Percentiles rank a stretch among this genome's conserved stretches.
These are phyloP conservation scores for Candida xiaguanensis DNA, from an alignment of 805 yeast species.

Conservation along the genomic window DNA sequence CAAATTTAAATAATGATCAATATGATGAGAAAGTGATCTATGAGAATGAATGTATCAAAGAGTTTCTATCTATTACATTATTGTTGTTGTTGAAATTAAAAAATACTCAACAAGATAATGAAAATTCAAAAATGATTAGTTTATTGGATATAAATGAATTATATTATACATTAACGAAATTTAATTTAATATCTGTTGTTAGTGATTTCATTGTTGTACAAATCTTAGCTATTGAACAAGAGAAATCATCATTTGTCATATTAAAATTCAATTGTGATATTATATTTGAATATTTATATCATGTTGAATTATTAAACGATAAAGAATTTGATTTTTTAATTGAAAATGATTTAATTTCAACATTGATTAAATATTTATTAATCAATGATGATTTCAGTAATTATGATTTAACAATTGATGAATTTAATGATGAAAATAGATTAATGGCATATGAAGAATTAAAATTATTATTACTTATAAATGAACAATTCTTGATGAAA, in stretches of 20 bases:
- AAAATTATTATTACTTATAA: slow-evolving; percentile 66
- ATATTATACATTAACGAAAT: slow-evolving; percentile 18
- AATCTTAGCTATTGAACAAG: slow-evolving; percentile 14
- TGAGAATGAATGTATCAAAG: slow-evolving; percentile 25
- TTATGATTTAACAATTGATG: slow-evolving; percentile 32
- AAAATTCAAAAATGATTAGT: slow-evolving; percentile 12
- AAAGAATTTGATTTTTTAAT: slow-evolving; percentile 29
- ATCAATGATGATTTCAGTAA: slow-evolving; percentile 31
- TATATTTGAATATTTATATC: slow-evolving; percentile 38
- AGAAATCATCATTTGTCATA: slow-evolving; percentile 26
- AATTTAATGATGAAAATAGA: slow-evolving; percentile 52
- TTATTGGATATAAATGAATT: slow-evolving; percentile 15
- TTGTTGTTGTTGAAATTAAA: slow-evolving; percentile 31
- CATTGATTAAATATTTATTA: slow-evolving; percentile 27
- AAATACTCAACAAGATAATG: slow-evolving; percentile 15
- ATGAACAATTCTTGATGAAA: slow-evolving; percentile 83
- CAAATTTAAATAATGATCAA: background rate
- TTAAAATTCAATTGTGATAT: slow-evolving; percentile 39
- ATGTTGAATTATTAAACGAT: slow-evolving; percentile 31
- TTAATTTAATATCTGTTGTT: slow-evolving; percentile 25
- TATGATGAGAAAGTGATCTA: slow-evolving; percentile 11
- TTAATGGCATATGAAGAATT: slow-evolving; percentile 57
- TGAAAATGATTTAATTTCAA: slow-evolving; percentile 24
- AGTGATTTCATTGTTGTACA: slow-evolving; percentile 29
- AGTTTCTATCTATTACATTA: slow-evolving; percentile 31